These are phyloP conservation scores for Suillus subalutaceus DNA, from an alignment of 768 basidiomycete species.

Conservation along the genomic window DNA sequence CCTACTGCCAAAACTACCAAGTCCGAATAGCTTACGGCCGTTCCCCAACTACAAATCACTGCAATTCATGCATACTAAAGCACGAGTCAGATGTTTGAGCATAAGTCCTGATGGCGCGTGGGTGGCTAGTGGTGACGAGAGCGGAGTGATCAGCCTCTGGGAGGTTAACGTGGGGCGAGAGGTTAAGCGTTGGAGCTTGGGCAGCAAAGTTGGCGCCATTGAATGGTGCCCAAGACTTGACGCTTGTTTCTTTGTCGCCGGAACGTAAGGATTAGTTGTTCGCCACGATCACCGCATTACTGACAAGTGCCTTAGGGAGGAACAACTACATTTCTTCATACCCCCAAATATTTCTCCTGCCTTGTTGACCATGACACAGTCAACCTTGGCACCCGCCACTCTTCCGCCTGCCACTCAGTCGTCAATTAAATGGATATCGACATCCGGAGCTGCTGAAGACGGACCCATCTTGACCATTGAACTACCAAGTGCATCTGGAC, in stretches of 20 bases:
- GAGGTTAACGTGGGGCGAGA: conserved; percentile 89
- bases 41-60: conserved; percentile 90
- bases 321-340: conserved; percentile 75
- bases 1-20: conserved; percentile 92
- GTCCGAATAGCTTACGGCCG: conserved; percentile 86
- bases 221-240: conserved; percentile 95
- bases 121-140: conserved; percentile 91
- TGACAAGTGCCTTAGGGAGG: conserved; percentile 59
- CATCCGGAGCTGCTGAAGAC: conserved; percentile 51
- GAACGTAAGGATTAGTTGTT: conserved; percentile 58
- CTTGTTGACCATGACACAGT: conserved; percentile 59
- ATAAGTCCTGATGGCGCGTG: conserved; percentile 90
- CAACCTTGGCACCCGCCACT: conserved; percentile 62
- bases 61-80: conserved; percentile 64
- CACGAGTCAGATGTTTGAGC: conserved; percentile 73
- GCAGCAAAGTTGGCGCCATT: conserved; percentile 76
- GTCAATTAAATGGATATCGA: conserved; percentile 70
- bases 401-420: conserved; percentile 65
- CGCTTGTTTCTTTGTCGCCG: conserved; percentile 76
- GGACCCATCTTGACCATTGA: conserved; percentile 61
- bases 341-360: conserved; percentile 75
- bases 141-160: conserved; percentile 86
- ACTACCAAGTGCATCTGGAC: conserved; percentile 66
- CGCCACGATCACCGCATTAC: conserved; percentile 10
- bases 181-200: conserved; percentile 84